Conservation (phyloP, 768 basidiomycete genomes). For the Agrocybe pediades region DNA sequence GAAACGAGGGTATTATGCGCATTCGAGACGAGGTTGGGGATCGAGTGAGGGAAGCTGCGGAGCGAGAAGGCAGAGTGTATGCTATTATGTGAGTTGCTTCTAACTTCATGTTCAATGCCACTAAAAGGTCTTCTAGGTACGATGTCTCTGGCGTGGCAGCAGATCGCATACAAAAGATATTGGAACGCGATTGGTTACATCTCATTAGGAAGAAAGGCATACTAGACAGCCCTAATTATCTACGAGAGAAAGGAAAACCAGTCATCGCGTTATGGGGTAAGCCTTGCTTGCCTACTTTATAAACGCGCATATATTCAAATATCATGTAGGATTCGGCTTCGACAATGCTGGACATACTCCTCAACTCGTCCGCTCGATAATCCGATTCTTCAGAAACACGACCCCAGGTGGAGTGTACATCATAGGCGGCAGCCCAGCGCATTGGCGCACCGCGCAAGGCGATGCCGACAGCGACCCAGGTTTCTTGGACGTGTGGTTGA, state of each 20-base stretch:
- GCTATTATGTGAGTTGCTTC: constrained; percentile 71
- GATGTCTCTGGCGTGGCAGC: constrained; percentile 79
- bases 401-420: constrained; percentile 78
- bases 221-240: constrained; percentile 72
- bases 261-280: constrained; percentile 78
- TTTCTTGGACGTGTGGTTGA: constrained; percentile 70
- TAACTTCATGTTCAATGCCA: neutral
- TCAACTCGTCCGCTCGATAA: constrained; percentile 53
- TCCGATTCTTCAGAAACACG: constrained; percentile 55
- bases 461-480: constrained; percentile 72
- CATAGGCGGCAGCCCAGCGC: constrained; percentile 67
- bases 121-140: constrained; percentile 54
- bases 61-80: constrained; percentile 78
- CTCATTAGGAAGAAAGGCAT: constrained; percentile 62
- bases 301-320: constrained; percentile 1
- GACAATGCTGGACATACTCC: constrained; percentile 63
- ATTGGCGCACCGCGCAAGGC: constrained; percentile 72
- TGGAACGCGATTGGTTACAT: constrained; percentile 76
- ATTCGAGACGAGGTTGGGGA: constrained; percentile 77
- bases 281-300: neutral
- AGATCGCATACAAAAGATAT: constrained; percentile 63
- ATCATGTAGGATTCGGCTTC: constrained; percentile 66
- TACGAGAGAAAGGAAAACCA: constrained; percentile 67
- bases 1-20: constrained; percentile 56
- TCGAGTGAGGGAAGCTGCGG: constrained; percentile 73